Evolutionary conservation across 176 grass and related monocot genomes (phyloP).

Genomic region (Eragrostis curvula): DNA sequence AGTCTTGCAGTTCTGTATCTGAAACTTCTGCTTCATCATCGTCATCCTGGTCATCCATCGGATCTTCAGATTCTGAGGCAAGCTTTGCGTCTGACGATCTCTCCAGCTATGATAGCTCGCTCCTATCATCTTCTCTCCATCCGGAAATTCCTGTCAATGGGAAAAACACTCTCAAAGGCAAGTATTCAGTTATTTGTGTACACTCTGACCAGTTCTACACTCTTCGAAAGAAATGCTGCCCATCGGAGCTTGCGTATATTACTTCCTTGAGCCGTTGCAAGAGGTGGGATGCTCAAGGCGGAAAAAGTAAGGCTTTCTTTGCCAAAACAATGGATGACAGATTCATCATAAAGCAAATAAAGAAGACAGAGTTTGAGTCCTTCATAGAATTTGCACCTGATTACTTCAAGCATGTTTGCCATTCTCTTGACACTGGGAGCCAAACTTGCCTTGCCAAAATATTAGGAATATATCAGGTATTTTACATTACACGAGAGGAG

Average conservation of each 20-base stretch:
- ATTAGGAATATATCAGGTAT: conserved; percentile 76
- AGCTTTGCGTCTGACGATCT: conserved; percentile 36
- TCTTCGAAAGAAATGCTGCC: conserved; percentile 70
- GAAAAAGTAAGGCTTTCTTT: conserved; percentile 73
- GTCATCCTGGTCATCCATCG: conserved; percentile 40
- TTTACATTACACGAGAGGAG: neutral
- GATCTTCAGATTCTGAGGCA: conserved; percentile 57
- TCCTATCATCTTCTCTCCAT: conserved; percentile 47
- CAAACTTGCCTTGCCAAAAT: conserved; percentile 77
- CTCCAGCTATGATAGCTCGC: conserved; percentile 54
- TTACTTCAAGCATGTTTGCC: conserved; percentile 69
- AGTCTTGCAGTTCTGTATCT: conserved; percentile 57
- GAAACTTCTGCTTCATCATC: conserved; percentile 42
- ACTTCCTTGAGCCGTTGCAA: conserved; percentile 66
- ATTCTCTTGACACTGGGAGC: conserved; percentile 61
- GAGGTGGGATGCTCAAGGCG: conserved; percentile 73
- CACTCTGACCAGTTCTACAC: conserved; percentile 64
- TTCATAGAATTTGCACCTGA: conserved; percentile 71
- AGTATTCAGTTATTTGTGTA: conserved; percentile 61
- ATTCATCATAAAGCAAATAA: conserved; percentile 80
- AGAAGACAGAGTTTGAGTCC: conserved; percentile 70
- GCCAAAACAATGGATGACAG: conserved; percentile 72
- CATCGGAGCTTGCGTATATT: conserved; percentile 61
- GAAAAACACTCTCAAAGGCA: conserved; percentile 46
- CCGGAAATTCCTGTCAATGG: conserved; percentile 55